phyloP scores from a whole-genome alignment of 2,329 filamentous ascomycete genomes.

The Diaporthe citri region DNA sequence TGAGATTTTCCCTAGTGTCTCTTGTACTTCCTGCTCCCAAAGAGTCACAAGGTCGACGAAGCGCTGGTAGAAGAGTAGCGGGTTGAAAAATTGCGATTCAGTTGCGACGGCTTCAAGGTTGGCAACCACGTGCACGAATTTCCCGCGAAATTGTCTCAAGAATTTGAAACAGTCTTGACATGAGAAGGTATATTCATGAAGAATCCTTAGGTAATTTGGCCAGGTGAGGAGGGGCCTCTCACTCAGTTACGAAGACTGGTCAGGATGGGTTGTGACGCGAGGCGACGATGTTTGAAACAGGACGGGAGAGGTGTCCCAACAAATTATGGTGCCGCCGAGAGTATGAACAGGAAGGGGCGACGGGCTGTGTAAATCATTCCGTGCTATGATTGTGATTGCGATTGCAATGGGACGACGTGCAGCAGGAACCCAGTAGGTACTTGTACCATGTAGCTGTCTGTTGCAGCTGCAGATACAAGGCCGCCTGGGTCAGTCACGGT shows the following conservation, averaged over 20 bases:
- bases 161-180: background rate
- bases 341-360: background rate
- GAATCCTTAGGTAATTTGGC: background rate
- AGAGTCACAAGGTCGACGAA: background rate
- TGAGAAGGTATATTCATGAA: background rate
- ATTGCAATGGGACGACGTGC: slow-evolving; percentile 12
- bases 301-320: slow-evolving; percentile 18
- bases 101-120: background rate
- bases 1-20: background rate
- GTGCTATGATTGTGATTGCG: background rate
- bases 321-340: slow-evolving; percentile 22
- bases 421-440: slow-evolving; percentile 22
- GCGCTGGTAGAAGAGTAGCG: background rate
- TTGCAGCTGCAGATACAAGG: slow-evolving; percentile 9
- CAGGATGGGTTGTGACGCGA: background rate
- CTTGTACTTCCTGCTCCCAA: background rate
- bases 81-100: background rate
- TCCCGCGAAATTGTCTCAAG: background rate
- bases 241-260: background rate
- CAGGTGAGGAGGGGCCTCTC: background rate
- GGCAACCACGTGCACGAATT: background rate
- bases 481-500: background rate
- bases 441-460: slow-evolving; percentile 17
- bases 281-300: slow-evolving; percentile 23
- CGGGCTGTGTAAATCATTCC: slow-evolving; percentile 4